Evolutionary conservation across 2,329 filamentous ascomycete species (phyloP).

Genomic region (Hypoxylon sp.): DNA sequence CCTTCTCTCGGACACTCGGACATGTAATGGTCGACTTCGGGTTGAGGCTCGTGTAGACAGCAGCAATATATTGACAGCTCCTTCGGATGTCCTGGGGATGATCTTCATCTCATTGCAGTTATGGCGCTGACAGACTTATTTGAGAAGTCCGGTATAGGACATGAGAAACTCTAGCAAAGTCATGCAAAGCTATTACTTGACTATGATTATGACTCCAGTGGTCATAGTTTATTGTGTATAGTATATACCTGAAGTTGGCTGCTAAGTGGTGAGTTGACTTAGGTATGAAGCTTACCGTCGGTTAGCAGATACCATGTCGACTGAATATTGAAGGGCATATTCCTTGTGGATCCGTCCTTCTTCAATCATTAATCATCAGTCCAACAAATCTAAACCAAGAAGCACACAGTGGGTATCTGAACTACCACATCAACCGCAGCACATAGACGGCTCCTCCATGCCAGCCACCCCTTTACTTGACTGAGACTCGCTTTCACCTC

Average conservation of each 20-base stretch:
- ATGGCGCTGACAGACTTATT: not conserved
- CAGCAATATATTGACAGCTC: slow-evolving; percentile 17
- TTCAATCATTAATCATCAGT: slow-evolving; percentile 6
- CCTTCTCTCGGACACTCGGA: slow-evolving; percentile 14
- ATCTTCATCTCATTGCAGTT: slow-evolving; percentile 14
- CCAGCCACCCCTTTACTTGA: slow-evolving; percentile 48
- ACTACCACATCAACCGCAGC: slow-evolving; percentile 56
- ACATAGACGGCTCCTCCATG: slow-evolving; percentile 62
- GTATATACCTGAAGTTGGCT: too few species aligned
- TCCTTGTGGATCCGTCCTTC: slow-evolving; percentile 1
- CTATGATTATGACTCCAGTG: too few species aligned
- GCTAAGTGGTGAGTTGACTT: too few species aligned
- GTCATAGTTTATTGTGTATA: too few species aligned
- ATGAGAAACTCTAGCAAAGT: not conserved
- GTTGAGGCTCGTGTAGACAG: slow-evolving; percentile 2
- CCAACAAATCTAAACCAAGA: slow-evolving; percentile 7
- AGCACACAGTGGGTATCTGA: slow-evolving; percentile 33
- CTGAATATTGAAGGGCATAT: not conserved
- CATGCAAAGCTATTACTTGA: not conserved
- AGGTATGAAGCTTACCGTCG: too few species aligned
- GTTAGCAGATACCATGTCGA: not conserved
- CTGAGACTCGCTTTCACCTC: slow-evolving; percentile 34
- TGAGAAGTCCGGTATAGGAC: too few species aligned
- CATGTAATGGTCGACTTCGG: slow-evolving; percentile 2
- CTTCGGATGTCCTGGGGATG: not conserved